A percentile compares a stretch with the other conserved stretches of the same genome.
phyloP scores from a whole-genome alignment of 495 filamentous ascomycete genomes.

The Hypoxylon subgilvum region DNA sequence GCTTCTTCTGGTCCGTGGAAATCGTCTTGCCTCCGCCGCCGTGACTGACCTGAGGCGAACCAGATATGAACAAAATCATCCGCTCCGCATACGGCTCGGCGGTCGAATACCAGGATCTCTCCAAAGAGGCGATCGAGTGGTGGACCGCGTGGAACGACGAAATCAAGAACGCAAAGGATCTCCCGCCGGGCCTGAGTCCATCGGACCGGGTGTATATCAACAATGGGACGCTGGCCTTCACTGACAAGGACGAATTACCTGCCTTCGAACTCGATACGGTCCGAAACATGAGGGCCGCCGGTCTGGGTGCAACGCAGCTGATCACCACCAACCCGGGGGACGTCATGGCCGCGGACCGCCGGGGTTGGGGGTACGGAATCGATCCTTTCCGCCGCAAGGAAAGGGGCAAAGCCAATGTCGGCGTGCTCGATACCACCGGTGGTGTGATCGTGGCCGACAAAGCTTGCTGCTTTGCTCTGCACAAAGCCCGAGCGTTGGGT shows the following conservation, averaged over 20 bases:
- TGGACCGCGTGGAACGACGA: conserved; percentile 51
- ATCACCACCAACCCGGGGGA: conserved; percentile 34
- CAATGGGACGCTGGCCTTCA: conserved; percentile 6
- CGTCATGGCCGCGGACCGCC: conserved; percentile 37
- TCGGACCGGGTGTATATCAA: conserved; percentile 27
- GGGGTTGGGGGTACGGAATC: conserved; percentile 17
- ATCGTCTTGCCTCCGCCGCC: no score
- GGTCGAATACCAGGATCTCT: conserved; percentile 47
- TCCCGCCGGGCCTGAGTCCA: conserved; percentile 12
- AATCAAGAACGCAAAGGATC: conserved; percentile 21
- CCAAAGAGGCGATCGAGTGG: conserved; percentile 40
- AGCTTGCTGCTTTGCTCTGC: conserved; percentile 46
- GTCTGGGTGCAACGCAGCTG: conserved; percentile 32
- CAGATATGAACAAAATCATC: conserved; percentile 53
- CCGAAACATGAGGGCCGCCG: conserved; percentile 5
- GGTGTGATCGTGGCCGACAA: conserved; percentile 50
- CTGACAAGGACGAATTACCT: no score
- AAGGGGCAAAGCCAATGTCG: conserved; percentile 24
- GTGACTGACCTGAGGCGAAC: no score
- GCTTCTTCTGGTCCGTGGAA: no score
- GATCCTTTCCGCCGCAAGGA: conserved; percentile 18
- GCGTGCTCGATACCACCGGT: conserved; percentile 45
- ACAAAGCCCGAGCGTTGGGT: conserved; percentile 40
- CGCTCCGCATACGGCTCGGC: conserved; percentile 46
- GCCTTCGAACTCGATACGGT: conserved; percentile 15